Conservation (phyloP, 768 basidiomycete species). For the Lactarius tabidus region DNA sequence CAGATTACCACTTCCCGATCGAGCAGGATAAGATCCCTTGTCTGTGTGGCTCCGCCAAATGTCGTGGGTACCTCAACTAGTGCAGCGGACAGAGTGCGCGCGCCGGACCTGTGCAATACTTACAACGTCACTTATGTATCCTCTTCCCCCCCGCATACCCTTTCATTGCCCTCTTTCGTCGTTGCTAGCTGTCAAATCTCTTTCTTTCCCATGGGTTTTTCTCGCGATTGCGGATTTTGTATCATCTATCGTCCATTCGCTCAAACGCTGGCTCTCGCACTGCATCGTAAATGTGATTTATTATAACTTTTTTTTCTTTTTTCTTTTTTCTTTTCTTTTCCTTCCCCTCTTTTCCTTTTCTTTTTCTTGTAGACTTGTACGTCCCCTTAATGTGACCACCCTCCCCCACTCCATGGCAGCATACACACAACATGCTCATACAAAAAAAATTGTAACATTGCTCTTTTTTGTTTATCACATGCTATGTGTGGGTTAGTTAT, state of each 20-base stretch:
- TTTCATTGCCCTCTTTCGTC: constrained; percentile 22
- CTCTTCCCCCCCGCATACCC: constrained; percentile 26
- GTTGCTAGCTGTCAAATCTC: constrained; percentile 20
- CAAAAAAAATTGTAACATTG: constrained; percentile 20
- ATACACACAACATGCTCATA: constrained; percentile 1
- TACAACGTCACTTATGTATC: constrained; percentile 28
- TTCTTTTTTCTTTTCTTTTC: background rate
- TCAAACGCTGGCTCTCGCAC: constrained; percentile 28
- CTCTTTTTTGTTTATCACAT: background rate
- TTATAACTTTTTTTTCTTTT: constrained; percentile 15
- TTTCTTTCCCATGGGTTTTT: constrained; percentile 20
- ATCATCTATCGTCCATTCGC: constrained; percentile 31
- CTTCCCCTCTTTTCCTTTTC: background rate
- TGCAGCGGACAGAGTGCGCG: constrained; percentile 26
- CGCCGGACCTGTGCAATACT: constrained; percentile 12
- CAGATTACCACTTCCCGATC: constrained; percentile 99
- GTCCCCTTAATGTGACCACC: constrained; percentile 19
- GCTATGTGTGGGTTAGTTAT: background rate
- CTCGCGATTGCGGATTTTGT: constrained; percentile 25
- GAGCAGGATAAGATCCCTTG: constrained; percentile 98
- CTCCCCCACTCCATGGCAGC: constrained; percentile 1
- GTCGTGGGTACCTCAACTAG: constrained; percentile 96
- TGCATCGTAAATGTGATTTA: constrained; percentile 27
- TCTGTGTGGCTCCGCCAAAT: constrained; percentile 84
- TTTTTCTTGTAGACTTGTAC: constrained; percentile 17